These are phyloP conservation scores for Lepiota brunneoincarnata DNA, from an alignment of 768 basidiomycete genomes.

Conservation along the genomic window DNA sequence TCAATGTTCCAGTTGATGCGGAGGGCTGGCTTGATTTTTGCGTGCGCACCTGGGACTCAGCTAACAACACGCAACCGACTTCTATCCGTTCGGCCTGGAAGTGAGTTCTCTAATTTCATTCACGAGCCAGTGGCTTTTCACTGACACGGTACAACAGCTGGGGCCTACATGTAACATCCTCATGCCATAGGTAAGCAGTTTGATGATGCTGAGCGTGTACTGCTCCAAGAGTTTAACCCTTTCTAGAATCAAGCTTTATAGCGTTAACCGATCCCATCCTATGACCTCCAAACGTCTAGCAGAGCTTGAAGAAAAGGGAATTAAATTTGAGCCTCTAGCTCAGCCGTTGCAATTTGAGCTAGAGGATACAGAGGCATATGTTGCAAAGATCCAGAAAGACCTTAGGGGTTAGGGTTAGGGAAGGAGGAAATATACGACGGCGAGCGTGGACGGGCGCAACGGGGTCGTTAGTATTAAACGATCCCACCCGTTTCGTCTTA, in stretches of 20 bases:
- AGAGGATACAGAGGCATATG: conserved; percentile 31
- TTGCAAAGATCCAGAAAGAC: conserved; percentile 20
- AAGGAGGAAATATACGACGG: too few species aligned
- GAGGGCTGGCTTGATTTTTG: conserved; percentile 59
- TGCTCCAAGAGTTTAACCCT: background rate
- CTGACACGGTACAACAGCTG: too few species aligned
- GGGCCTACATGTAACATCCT: conserved; percentile 54
- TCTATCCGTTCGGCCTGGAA: conserved; percentile 55
- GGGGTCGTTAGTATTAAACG: too few species aligned
- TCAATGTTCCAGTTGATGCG: conserved; percentile 48
- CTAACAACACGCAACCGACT: conserved; percentile 55
- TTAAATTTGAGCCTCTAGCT: conserved; percentile 39
- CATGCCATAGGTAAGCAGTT: conserved; percentile 33
- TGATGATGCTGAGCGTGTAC: background rate
- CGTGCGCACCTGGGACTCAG: conserved; percentile 56
- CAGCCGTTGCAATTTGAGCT: conserved; percentile 34
- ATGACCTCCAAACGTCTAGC: conserved; percentile 41
- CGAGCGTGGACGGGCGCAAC: too few species aligned
- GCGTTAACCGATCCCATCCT: conserved; percentile 41
- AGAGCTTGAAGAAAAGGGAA: conserved; percentile 34
- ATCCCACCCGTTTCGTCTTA: too few species aligned
- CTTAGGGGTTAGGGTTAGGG: too few species aligned
- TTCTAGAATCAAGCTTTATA: conserved; percentile 48
- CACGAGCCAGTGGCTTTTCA: background rate
- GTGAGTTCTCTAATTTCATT: conserved; percentile 25